These are phyloP conservation scores for Mortierella sp. DNA, from an alignment of 371 early-diverging fungal species.

Conservation along the genomic window DNA sequence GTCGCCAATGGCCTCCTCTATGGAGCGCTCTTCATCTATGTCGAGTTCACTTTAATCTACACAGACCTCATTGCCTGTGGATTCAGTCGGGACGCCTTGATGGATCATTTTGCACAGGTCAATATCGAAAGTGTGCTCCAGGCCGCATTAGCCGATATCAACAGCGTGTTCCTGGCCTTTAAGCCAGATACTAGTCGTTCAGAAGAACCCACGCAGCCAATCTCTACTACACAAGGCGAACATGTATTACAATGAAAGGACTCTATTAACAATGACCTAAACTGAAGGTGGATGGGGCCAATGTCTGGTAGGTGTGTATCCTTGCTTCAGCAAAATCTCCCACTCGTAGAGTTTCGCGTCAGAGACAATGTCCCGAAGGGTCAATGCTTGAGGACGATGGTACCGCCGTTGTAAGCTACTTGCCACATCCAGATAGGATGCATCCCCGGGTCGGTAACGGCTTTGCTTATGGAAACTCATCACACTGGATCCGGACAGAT, in stretches of 20 bases:
- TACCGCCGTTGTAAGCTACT: neutral
- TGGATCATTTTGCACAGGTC: neutral
- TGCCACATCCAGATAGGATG: neutral
- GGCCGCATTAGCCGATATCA: neutral
- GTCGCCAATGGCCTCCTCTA: neutral
- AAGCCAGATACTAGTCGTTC: neutral
- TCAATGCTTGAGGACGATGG: conserved; percentile 8
- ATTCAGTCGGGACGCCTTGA: neutral
- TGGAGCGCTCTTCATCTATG: neutral
- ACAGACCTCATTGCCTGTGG: conserved; percentile 5
- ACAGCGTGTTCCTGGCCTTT: neutral
- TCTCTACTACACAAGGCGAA: neutral
- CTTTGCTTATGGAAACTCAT: conserved; percentile 27
- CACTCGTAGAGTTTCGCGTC: conserved; percentile 41
- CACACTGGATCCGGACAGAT: conserved; percentile 23
- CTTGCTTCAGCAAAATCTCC: conserved; percentile 27
- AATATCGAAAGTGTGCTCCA: neutral
- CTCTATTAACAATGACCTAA: neutral
- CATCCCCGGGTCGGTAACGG: conserved; percentile 6
- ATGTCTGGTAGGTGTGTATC: conserved; percentile 23
- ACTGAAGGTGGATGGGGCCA: conserved; percentile 24
- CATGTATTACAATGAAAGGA: neutral
- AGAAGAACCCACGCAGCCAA: no score
- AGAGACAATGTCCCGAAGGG: conserved; percentile 29
- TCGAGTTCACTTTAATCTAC: conserved; percentile 2